Evolutionary conservation across 2,329 filamentous ascomycete genomes (phyloP).

Genomic region (Penicillium concentricum): DNA sequence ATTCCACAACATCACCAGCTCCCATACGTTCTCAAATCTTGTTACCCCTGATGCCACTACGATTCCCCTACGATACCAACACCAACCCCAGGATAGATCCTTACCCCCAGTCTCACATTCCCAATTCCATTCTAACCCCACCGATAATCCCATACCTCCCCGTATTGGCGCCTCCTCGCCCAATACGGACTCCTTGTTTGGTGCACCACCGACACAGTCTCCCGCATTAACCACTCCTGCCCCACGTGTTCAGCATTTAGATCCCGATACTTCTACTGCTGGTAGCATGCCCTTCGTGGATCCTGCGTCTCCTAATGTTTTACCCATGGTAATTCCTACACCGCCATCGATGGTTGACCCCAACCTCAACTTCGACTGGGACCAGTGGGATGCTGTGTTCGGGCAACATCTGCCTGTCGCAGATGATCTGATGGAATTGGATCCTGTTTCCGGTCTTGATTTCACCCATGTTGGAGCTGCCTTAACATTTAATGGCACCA

Average conservation of each 20-base stretch:
- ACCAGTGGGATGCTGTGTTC: conserved; percentile 51
- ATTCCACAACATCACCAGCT: conserved; percentile 38
- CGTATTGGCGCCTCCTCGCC: conserved; percentile 14
- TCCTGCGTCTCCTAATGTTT: conserved; percentile 16
- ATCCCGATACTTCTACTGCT: conserved; percentile 1
- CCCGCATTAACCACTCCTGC: conserved; percentile 5
- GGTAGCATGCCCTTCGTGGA: conserved; percentile 24
- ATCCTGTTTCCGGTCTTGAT: conserved; percentile 38
- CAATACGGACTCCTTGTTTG: conserved; percentile 5
- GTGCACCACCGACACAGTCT: not conserved
- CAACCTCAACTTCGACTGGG: conserved; percentile 50
- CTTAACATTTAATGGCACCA: conserved; percentile 1
- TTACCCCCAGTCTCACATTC: conserved; percentile 13
- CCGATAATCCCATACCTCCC: conserved; percentile 1
- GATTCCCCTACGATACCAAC: conserved; percentile 25
- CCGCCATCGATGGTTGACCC: conserved; percentile 41
- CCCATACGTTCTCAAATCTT: conserved; percentile 28
- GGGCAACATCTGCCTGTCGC: conserved; percentile 47
- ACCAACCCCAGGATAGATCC: conserved; percentile 18
- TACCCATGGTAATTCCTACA: conserved; percentile 27
- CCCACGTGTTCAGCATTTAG: conserved; percentile 4
- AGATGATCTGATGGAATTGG: conserved; percentile 45
- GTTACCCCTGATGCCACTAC: conserved; percentile 11
- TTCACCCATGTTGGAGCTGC: conserved; percentile 27
- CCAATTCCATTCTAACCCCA: conserved; percentile 13